Conservation (phyloP, 305 asterid genomes). For the Ilex paraguariensis region DNA sequence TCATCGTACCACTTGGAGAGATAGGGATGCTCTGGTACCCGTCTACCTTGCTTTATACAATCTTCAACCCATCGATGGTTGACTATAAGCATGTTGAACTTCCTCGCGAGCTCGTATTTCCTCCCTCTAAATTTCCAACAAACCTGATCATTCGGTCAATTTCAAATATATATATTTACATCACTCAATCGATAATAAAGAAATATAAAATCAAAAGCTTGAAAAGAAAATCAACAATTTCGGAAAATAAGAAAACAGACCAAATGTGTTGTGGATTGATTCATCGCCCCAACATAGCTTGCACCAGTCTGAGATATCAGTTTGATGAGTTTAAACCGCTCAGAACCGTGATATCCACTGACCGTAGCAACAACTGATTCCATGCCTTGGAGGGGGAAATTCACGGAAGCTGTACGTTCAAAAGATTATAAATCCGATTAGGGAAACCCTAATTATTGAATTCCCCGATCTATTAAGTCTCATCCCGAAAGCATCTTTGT, state of each 20-base stretch:
- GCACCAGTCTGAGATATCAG: slow-evolving; percentile 57
- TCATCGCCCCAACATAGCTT: slow-evolving; percentile 60
- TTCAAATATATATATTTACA: neutral
- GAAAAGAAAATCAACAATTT: neutral
- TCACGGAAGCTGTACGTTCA: neutral
- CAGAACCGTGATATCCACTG: slow-evolving; percentile 64
- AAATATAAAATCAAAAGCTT: neutral
- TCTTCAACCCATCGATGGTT: slow-evolving; percentile 78
- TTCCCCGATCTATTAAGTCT: no score
- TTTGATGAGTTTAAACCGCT: slow-evolving; percentile 63
- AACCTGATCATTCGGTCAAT: slow-evolving; percentile 34
- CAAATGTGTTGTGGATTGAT: slow-evolving; percentile 44
- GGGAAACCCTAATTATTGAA: no score
- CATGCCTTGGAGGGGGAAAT: slow-evolving; percentile 26
- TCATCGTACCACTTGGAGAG: slow-evolving; percentile 30
- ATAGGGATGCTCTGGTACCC: slow-evolving; percentile 43
- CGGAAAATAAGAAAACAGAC: slow-evolving; percentile 14
- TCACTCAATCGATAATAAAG: neutral
- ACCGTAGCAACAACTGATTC: slow-evolving; percentile 52
- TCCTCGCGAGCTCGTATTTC: slow-evolving; percentile 65
- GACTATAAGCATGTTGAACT: slow-evolving; percentile 38
- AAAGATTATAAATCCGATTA: no score
- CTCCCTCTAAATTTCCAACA: slow-evolving; percentile 84
- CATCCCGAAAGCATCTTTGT: no score
- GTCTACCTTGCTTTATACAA: slow-evolving; percentile 39